Evolutionary conservation across 345 rosid species (phyloP), one percentile per base, ranked within the genome.

Genomic region (Erucastrum elatum): DNA sequence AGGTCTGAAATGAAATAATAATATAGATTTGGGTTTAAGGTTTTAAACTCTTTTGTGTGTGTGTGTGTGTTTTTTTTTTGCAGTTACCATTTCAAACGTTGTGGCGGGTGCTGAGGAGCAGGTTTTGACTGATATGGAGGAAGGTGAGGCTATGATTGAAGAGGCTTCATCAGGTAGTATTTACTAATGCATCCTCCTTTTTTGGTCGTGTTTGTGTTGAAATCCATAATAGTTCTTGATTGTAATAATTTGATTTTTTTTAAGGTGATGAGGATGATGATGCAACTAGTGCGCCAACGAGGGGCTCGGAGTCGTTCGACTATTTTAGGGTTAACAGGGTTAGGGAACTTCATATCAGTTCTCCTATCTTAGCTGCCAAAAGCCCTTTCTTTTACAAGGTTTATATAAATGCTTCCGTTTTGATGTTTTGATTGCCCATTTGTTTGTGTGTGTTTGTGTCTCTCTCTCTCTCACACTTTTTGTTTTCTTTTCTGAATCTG

Each of bases 381-480:
- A 95, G 99, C 84, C 99, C 98, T 13, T 95, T 95, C 83, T 95
- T 95, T 75, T 95, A 95, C 77, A 95, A 95, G 91, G 99, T 21
- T 21, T 21, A 21, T 0, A 21, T 88, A 71, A 58, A 5, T 68
- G 8, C 21, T 5, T 68, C 8, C 11, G 11, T 8, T n/a, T 6
- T 27, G 33, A 29, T 29, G 31, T 29, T 74, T 68, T n/a, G 31
- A 29, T 29, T 49, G 39, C 46, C 44, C 46, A 21, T 21, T 21
- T 21, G 21, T 8, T 39, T n/a, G 13, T 68, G 41, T 35, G 53
- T 12, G 15, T 51, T 15, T 68, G 39, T 74, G 10, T 68, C 71
- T 21, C 21, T 21, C 21, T 21, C 21, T 21, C 21, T 21, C 21
- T 21, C 21, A 33, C 49, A 29, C 25, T 66, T 44, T 30, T 59